Conservation (phyloP, 345 rosid species). For the Salix koriyanagi region DNA sequence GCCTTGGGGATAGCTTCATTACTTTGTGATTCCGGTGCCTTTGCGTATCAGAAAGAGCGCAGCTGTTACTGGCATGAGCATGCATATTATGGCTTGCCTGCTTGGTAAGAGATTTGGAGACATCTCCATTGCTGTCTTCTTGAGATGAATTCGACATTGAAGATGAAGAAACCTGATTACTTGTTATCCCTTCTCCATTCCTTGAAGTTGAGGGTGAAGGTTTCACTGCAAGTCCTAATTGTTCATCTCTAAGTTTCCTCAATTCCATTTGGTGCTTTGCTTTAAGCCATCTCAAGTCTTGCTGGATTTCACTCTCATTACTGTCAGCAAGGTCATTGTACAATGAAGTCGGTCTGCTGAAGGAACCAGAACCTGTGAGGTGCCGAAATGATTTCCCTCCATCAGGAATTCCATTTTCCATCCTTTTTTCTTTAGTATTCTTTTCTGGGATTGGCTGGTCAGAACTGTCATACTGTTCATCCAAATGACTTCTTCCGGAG, state of each 20-base stretch:
- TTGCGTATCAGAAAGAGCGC: conserved; percentile 29
- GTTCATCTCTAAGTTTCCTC: conserved; percentile 54
- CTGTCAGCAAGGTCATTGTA: conserved; percentile 28
- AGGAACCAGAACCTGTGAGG: conserved; percentile 33
- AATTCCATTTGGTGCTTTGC: conserved; percentile 57
- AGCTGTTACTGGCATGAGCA: background rate
- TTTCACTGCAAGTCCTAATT: conserved; percentile 28
- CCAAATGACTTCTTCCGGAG: conserved; percentile 49
- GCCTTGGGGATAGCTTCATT: conserved; percentile 17
- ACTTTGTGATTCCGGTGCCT: conserved; percentile 30
- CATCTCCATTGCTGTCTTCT: conserved; percentile 14
- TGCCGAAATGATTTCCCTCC: conserved; percentile 26
- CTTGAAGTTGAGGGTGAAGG: conserved; percentile 3
- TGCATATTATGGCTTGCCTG: conserved; percentile 16
- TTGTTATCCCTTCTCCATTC: conserved; percentile 20
- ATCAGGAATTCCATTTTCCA: conserved; percentile 20
- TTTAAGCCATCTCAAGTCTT: conserved; percentile 60
- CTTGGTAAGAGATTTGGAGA: conserved; percentile 14
- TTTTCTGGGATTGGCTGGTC: conserved; percentile 22
- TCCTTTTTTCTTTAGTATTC: conserved; percentile 17
- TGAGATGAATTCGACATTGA: conserved; percentile 6
- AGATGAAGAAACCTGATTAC: conserved; percentile 8
- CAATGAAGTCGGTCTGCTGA: conserved; percentile 24
- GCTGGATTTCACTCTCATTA: conserved; percentile 45
- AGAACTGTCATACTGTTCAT: conserved; percentile 46